These are phyloP conservation scores for Hortiboletus rubellus DNA, from an alignment of 1,284 basidiomycete genomes.

Conservation along the genomic window DNA sequence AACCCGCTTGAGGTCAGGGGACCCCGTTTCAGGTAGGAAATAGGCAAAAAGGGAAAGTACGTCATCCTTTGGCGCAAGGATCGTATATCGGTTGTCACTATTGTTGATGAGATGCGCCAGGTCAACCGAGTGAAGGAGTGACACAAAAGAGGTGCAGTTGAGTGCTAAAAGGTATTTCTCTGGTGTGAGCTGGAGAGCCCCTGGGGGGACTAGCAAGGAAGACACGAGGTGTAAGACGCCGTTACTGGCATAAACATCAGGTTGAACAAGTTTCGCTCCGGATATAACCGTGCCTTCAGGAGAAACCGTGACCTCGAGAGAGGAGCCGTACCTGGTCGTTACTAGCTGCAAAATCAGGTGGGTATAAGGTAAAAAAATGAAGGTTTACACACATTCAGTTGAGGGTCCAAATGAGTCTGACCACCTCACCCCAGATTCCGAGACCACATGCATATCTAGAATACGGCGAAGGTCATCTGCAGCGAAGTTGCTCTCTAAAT, in stretches of 20 bases:
- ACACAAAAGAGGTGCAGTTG: slow-evolving; percentile 91
- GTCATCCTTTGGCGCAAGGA: slow-evolving; percentile 89
- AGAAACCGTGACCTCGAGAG: slow-evolving; percentile 58
- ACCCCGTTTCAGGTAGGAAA: slow-evolving; percentile 64
- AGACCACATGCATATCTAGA: slow-evolving; percentile 74
- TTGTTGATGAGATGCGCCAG: slow-evolving; percentile 79
- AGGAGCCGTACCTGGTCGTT: slow-evolving; percentile 66
- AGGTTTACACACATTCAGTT: slow-evolving; percentile 51
- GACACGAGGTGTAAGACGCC: slow-evolving; percentile 92
- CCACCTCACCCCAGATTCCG: slow-evolving; percentile 58
- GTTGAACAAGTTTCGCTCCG: slow-evolving; percentile 60
- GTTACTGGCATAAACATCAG: slow-evolving; percentile 91
- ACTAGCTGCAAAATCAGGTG: slow-evolving; percentile 45
- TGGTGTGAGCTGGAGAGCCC: slow-evolving; percentile 78
- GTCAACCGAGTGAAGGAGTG: slow-evolving; percentile 79
- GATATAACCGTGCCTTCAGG: slow-evolving; percentile 63
- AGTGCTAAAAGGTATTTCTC: slow-evolving; percentile 92
- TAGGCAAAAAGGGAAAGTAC: slow-evolving; percentile 63
- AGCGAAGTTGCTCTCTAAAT: slow-evolving; percentile 85
- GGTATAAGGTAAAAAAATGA: slow-evolving; percentile 2
- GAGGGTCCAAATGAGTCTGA: slow-evolving; percentile 58
- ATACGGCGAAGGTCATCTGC: slow-evolving; percentile 77
- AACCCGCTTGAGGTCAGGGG: slow-evolving; percentile 62
- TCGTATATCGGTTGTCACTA: slow-evolving; percentile 70
- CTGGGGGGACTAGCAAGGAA: slow-evolving; percentile 76